Base-by-base conservation (phyloP, 352 stramenopile species). In the Phytopythium kandeliae region DNA sequence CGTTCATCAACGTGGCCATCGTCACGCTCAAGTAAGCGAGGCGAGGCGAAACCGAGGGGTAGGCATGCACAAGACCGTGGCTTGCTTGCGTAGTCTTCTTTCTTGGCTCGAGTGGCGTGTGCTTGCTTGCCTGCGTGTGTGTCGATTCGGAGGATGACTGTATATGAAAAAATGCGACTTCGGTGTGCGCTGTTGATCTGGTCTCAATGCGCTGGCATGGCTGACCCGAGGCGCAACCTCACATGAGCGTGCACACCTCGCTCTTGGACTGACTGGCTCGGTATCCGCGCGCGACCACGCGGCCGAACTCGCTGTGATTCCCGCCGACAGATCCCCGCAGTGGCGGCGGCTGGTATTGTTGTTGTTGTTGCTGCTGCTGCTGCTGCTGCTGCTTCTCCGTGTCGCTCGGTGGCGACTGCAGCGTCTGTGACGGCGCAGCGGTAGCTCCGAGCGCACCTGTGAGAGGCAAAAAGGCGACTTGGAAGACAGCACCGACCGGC, bases 1-100 rank as follows among this genome's bases (percentile, higher is more conserved):
- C 82, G 4, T 87, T 91, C 53, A 90, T 94, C 63, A 91, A 93
- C 54, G 59, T 90, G 31, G 70, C 85, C 24, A 86, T 94, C 52
- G 73, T 91, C 48, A 60, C 81, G 24, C 45, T 89, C 26, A 88
- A 88, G 63, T 66, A 69, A 19, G 22, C 26, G 13, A 19, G n/a
- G n/a, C n/a, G n/a, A n/a, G n/a, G n/a, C n/a, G n/a, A n/a, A n/a
- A n/a, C n/a, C n/a, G n/a, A n/a, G n/a, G n/a, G n/a, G n/a, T n/a
- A n/a, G n/a, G n/a, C n/a, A 45, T 7, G 35, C 35, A 22, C 21
- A 30, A 22, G 38, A 19, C 38, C 9, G 38, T 30, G 21, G 11
- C 21, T 30, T 28, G 38, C 21, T n/a, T 28, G 36, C 17, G n/a
- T n/a, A n/a, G n/a, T n/a, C n/a, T n/a, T n/a, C n/a, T n/a, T n/a